Evolutionary conservation across 2,329 filamentous ascomycete genomes (phyloP), one percentile per base, ranked within the genome.

Genomic region (Akanthomyces uredinophilus): DNA sequence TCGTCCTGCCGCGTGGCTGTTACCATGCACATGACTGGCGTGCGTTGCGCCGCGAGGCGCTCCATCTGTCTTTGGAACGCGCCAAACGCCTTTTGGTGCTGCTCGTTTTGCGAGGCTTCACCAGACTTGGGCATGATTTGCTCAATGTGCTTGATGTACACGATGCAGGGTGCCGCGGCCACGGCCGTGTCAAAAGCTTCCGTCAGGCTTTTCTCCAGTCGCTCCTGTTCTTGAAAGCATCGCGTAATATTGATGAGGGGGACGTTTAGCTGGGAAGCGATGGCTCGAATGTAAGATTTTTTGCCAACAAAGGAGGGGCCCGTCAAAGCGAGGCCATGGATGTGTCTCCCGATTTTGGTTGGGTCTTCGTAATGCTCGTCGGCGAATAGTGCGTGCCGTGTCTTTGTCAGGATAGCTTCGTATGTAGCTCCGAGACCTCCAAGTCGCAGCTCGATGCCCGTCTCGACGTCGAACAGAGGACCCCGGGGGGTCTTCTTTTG

Each of bases 101-200:
- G 94, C 66, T 96, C 92, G 69, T 89, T 88, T 69, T 95, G 90
- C 1, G 89, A 87, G 60, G 86, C 90, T 65, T 96, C 91, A 61
- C 90, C 83, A 2, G 69, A 67, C 73, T 96, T 96, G 0, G 92
- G 91, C 68, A 98, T 95, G 4, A 89, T 88, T 62, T 67, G 66
- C 73, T 99, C 93, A 58, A 98, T 91, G 68, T 96, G 89, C 67
- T 96, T 92, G 62, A 98, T 90, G 70, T 97, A 96, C 5, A 99
- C 83, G 5, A 99, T 81, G 69, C 92, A 96, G 0, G 95, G 95
- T 0, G 94, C 93, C 43, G 93, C 82, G 61, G 86, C 84, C 72
- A 91, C 91, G 0, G 95, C 95, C 70, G 95, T 91, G 14, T 98
- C 93, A 1, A 79, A 66, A 2, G 75, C 76, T 24, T 79, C 77